Evolutionary conservation across 2,329 filamentous ascomycete species (phyloP), one percentile per base, ranked within the genome.

Genomic region (Sporothrix variecibatus): DNA sequence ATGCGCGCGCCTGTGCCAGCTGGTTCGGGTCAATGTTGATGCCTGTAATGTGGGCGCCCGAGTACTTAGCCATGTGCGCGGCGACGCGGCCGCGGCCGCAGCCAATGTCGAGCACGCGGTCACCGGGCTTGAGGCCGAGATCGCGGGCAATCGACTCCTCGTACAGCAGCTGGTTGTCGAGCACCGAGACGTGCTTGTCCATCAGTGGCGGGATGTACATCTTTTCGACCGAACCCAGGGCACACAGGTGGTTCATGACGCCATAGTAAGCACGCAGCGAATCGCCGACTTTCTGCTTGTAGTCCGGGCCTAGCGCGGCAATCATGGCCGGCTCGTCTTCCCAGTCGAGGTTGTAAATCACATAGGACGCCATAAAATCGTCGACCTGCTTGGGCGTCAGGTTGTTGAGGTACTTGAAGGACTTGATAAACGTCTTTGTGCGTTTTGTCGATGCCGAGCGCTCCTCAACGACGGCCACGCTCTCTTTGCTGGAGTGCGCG

Each of bases 311-410:
- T 7, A 88, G 81, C 0, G 82, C 81, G 26, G 82, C 81, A 20
- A 85, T 77, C 85, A 88, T 88, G 74, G 84, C 80, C 34, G 81
- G 77, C 78, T 87, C 84, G 75, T 88, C 81, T 20, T 83, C 85
- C 86, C 86, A 88, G 80, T 88, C 86, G 0, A 87, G 82, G 77
- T 86, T 87, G 81, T 88, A 88, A 77, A 88, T 88, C 78, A 87
- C 82, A 75, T 88, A 88, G 5, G 86, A 88, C 2, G 85, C 85
- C 86, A 88, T 88, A 79, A 86, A 88, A 75, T 87, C 86, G 72
- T 87, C 85, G 2, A 88, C 85, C 75, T 88, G 81, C 78, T 87
- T 83, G 8, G 85, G 83, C 0, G 82, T 85, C 71, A 88, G 80
- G 76, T 85, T 82, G 75, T 82, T 81, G 58, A 88, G 82, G 77